Evolutionary conservation across 73 alveolate species (phyloP).

Genomic region (Paramecium sexaurelia): DNA sequence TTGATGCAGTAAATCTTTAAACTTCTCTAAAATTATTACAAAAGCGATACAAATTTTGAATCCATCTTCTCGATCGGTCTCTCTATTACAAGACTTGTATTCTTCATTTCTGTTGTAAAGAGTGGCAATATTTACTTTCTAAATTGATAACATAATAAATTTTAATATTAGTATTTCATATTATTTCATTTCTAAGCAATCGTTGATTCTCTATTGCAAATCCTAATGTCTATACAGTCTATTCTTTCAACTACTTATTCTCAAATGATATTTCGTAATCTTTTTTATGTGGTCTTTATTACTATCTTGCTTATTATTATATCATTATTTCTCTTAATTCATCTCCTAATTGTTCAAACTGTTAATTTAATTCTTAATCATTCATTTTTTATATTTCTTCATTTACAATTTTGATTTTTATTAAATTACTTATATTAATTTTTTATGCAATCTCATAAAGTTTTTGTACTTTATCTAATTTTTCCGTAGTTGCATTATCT

Average conservation of each 20-base stretch:
- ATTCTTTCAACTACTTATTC: neutral
- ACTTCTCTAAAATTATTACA: neutral
- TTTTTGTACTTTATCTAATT: neutral
- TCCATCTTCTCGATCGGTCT: neutral
- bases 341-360: neutral
- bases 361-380: neutral
- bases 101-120: slow-evolving; percentile 44
- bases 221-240: neutral
- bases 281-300: neutral
- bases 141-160: neutral
- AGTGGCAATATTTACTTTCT: slow-evolving; percentile 47
- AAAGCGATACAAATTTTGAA: neutral
- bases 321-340: neutral
- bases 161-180: neutral
- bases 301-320: neutral
- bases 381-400: too few relatives aligned
- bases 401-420: too few relatives aligned
- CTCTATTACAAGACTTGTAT: slow-evolving; percentile 25
- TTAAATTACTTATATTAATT: too few relatives aligned
- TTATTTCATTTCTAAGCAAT: neutral
- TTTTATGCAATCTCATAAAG: neutral
- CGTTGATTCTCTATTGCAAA: neutral
- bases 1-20: neutral
- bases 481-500: neutral
- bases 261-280: neutral